Evolutionary conservation across 179 eudicot species (phyloP), one percentile per base, ranked within the genome.

Genomic region (Corrigiola litoralis): DNA sequence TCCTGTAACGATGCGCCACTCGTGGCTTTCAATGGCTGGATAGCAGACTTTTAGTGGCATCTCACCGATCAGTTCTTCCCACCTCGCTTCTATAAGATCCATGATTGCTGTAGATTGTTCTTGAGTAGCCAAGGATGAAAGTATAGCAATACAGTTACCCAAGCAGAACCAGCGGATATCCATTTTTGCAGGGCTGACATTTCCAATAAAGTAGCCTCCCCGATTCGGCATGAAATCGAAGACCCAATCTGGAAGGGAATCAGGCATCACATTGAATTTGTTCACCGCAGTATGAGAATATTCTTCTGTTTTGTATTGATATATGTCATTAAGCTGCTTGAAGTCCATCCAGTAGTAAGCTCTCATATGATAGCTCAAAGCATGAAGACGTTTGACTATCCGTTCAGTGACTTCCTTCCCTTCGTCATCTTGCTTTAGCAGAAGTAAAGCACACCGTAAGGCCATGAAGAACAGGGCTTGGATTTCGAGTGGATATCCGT

Each of bases 401-500:
- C 83, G 77, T 56, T 82, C 88, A 5, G 75, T 56, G 51, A 88
- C 71, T 33, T 88, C 95, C 57, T 85, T 82, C 37, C 97, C 97
- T 61, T 90, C 88, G 14, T 71, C 73, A 48, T 90, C 97, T 38
- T 78, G 88, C 72, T 88, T 90, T 29, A 90, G 67, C 82, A 90
- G 72, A 40, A 68, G 63, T 65, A 84, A 66, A 49, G 97, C 90
- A 58, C 79, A 81, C 69, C 90, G 79, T 53, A 90, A 68, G 6
- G 97, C 87, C 97, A 90, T 88, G 62, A 82, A 90, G 85, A 90
- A 90, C 41, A 90, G 89, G n/a, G 97, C 86, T 81, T 90, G 95
- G 67, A 90, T 90, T 71, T 90, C 97, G 27, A 90, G 86, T 4
- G 97, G 97, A 77, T 88, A 90, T 17, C 97, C 97, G 60, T 90